These are phyloP conservation scores for Sclerotinia glacialis DNA, from an alignment of 2,329 filamentous ascomycete genomes.

Conservation along the genomic window DNA sequence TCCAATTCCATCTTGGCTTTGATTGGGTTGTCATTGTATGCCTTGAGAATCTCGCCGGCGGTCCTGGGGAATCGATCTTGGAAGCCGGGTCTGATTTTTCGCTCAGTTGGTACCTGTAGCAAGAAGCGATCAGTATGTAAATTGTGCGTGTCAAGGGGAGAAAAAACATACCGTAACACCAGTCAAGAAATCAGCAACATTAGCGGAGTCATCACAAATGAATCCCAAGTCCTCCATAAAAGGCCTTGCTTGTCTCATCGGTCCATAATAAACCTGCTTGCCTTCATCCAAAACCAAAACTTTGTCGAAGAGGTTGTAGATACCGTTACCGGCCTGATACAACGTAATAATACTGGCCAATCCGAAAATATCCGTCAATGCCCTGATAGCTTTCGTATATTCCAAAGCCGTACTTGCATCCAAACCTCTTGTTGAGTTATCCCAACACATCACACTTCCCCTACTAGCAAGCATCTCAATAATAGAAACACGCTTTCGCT, in stretches of 20 bases:
- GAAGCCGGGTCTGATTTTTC: slow-evolving; percentile 52
- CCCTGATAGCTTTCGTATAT: slow-evolving; percentile 58
- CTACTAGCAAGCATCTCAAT: slow-evolving; percentile 46
- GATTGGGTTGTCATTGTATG: slow-evolving; percentile 53
- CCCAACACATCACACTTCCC: slow-evolving; percentile 58
- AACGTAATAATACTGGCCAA: slow-evolving; percentile 61
- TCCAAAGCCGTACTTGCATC: slow-evolving; percentile 68
- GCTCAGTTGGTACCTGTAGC: slow-evolving; percentile 52
- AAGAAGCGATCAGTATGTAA: background rate
- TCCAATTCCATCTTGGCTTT: slow-evolving; percentile 52
- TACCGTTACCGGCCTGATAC: slow-evolving; percentile 68
- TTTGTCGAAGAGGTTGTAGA: slow-evolving; percentile 69
- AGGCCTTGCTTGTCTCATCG: slow-evolving; percentile 54
- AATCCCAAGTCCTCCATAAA: slow-evolving; percentile 67
- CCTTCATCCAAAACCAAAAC: slow-evolving; percentile 66
- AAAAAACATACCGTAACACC: slow-evolving; percentile 43
- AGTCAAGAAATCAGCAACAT: slow-evolving; percentile 64
- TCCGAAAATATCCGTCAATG: slow-evolving; percentile 61
- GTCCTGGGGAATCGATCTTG: slow-evolving; percentile 48
- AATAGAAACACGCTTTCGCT: slow-evolving; percentile 60
- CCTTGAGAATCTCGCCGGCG: slow-evolving; percentile 45
- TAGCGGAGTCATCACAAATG: slow-evolving; percentile 58
- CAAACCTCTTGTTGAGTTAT: slow-evolving; percentile 63
- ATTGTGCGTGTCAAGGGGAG: background rate
- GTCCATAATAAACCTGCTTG: slow-evolving; percentile 64